Conservation (phyloP, 768 basidiomycete species). For the Lactarius sp. region DNA sequence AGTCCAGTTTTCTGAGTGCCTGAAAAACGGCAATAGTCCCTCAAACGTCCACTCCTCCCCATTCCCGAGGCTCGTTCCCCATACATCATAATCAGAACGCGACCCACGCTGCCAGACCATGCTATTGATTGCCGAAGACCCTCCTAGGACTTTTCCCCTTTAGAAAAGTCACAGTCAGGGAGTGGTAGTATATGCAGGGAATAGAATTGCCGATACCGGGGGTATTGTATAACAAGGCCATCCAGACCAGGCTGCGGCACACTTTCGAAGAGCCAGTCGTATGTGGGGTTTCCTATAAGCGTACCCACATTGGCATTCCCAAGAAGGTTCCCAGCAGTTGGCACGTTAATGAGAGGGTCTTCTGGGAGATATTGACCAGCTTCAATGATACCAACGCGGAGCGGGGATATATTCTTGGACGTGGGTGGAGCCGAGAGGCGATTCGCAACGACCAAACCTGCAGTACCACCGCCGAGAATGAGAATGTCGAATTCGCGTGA, state of each 20-base stretch:
- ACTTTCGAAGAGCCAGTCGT: conserved; percentile 24
- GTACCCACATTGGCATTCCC: conserved; percentile 22
- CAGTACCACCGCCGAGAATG: conserved; percentile 21
- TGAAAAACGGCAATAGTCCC: conserved; percentile 18
- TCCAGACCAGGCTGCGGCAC: conserved; percentile 21
- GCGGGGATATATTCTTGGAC: conserved; percentile 4
- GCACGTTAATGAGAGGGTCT: conserved; percentile 23
- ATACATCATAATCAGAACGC: conserved; percentile 21
- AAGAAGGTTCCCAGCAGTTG: conserved; percentile 23
- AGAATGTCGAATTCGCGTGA: conserved; percentile 19
- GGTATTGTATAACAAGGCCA: conserved; percentile 20
- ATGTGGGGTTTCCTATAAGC: conserved; percentile 21
- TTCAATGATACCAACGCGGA: conserved; percentile 25
- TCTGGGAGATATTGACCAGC: conserved; percentile 20
- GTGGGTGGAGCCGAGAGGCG: conserved; percentile 20
- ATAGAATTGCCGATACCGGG: conserved; percentile 4
- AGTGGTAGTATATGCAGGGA: neutral
- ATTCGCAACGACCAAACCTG: conserved; percentile 23
- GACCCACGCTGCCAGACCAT: conserved; percentile 25
- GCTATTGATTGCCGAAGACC: conserved; percentile 24
- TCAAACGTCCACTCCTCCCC: conserved; percentile 24
- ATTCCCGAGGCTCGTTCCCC: conserved; percentile 19
- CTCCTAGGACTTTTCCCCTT: conserved; percentile 24
- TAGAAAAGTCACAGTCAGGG: neutral
- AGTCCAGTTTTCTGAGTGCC: conserved; percentile 22